A percentile compares a stretch with the other conserved stretches of the same genome.
Conservation (phyloP, 176 grass and related monocot species). For the Thinopyrum elongatum region DNA sequence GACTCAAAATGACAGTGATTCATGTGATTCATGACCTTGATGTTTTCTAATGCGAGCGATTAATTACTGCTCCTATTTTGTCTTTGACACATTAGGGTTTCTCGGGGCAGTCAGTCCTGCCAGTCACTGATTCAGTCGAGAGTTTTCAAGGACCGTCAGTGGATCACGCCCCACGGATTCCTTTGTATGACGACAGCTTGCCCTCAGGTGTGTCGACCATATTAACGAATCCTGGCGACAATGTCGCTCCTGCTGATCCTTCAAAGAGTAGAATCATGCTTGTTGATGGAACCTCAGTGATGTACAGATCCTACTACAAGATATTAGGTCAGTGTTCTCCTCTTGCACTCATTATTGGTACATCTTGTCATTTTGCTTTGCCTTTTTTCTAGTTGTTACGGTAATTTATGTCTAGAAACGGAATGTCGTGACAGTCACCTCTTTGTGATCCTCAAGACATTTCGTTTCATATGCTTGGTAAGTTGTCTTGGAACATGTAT, state of each 20-base stretch:
- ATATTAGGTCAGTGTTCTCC: conserved; percentile 67
- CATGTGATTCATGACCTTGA: background rate
- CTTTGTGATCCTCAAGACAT: background rate
- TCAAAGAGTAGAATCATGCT: conserved; percentile 83
- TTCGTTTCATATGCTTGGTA: background rate
- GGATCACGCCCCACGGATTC: conserved; percentile 30
- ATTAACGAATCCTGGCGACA: conserved; percentile 23
- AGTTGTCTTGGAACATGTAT: background rate
- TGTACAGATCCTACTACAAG: conserved; percentile 99
- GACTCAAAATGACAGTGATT: background rate
- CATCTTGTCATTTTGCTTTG: background rate
- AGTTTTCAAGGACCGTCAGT: conserved; percentile 40
- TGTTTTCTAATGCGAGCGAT: background rate
- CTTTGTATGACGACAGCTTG: conserved; percentile 37
- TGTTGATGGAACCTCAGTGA: conserved; percentile 85
- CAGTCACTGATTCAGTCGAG: conserved; percentile 28
- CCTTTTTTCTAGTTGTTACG: too few species aligned
- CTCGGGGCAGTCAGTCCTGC: conserved; percentile 36
- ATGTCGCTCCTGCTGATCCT: conserved; percentile 24
- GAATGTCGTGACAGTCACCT: background rate
- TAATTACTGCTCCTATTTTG: background rate
- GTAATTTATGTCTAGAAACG: too few species aligned
- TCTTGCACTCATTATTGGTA: background rate
- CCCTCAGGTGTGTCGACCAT: conserved; percentile 22
- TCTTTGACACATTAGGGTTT: conserved; percentile 29